Evolutionary conservation across 306 rosid species (phyloP).

Genomic region (Cucurbita maxima): DNA sequence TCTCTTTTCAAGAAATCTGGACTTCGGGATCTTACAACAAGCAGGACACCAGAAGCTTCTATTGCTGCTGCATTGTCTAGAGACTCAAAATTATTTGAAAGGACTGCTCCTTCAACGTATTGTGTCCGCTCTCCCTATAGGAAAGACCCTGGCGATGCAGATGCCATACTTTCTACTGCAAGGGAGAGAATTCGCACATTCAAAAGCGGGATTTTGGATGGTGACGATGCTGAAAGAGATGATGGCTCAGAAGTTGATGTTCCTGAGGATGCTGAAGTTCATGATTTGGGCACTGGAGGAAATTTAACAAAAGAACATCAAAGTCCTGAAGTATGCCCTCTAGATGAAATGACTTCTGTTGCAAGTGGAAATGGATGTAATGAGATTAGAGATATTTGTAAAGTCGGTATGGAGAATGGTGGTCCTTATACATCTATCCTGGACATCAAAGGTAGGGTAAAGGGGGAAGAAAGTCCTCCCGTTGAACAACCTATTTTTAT

Average conservation of each 20-base stretch:
- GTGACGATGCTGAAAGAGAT: slow-evolving; percentile 53
- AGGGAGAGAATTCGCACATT: slow-evolving; percentile 47
- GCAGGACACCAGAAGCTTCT: slow-evolving; percentile 82
- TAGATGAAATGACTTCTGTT: slow-evolving; percentile 9
- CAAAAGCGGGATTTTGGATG: slow-evolving; percentile 31
- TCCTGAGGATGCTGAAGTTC: slow-evolving; percentile 16
- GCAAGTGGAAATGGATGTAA: slow-evolving; percentile 15
- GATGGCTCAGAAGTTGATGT: slow-evolving; percentile 25
- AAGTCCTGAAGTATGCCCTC: slow-evolving; percentile 13
- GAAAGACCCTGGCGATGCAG: slow-evolving; percentile 52
- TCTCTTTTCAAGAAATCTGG: slow-evolving; percentile 49
- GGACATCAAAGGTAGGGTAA: slow-evolving; percentile 9
- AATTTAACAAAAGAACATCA: slow-evolving; percentile 14
- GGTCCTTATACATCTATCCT: slow-evolving; percentile 14
- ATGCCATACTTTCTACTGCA: slow-evolving; percentile 49
- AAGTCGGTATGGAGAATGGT: slow-evolving; percentile 15
- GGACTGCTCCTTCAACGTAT: slow-evolving; percentile 71
- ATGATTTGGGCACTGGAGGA: slow-evolving; percentile 38
- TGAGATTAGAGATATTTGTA: slow-evolving; percentile 16
- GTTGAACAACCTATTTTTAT: slow-evolving; percentile 15
- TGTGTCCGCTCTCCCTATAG: slow-evolving; percentile 53
- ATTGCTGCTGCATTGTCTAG: slow-evolving; percentile 67
- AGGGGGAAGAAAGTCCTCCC: slow-evolving; percentile 14
- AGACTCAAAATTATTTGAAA: slow-evolving; percentile 74
- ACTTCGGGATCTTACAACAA: slow-evolving; percentile 64